Evolutionary conservation across 2,329 filamentous ascomycete genomes (phyloP), one percentile per base, ranked within the genome.

Genomic region (Colletotrichum graminicola): DNA sequence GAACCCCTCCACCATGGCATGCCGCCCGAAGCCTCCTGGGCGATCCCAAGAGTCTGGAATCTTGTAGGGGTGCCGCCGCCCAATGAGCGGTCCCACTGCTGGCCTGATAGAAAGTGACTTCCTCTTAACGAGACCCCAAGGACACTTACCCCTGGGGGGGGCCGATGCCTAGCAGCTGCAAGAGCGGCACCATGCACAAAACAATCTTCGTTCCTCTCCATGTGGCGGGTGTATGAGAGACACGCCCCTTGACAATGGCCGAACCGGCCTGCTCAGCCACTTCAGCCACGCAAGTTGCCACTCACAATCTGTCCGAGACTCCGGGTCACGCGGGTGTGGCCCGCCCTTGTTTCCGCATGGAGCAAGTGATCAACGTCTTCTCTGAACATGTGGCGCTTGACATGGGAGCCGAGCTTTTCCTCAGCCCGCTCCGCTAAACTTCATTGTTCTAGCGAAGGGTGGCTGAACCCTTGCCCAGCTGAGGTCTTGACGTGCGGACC

Each of bases 91-190:
- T n/a, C 18, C 45, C 18, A 52, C 36, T 62, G 23, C 39, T 59
- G 59, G 52, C 59, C 43, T 65, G 73, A 74, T 74, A 73, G 73
- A 74, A 32, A 73, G 73, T 74, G 73, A 74, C 73, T 67, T 74
- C 56, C 54, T 55, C 51, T 61, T 62, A 70, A 61, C 43, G 57
- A 47, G 61, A 72, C 70, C 41, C 70, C 65, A 61, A 32, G 67
- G 41, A 23, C 62, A 54, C 49, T 43, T 47, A 65, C 64, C 63
- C 57, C 59, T 41, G 29, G 56, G 32, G n/a, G 56, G 43, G 1
- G 6, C 6, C 18, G 43, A 45, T 45, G 43, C 21, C 65, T 26
- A 8, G n/a, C 32, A 23, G 62, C 63, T 67, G 57, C 57, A 68
- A 21, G 43, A 59, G 47, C 57, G 26, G 43, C 26, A 62, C 45